Conservation (phyloP, 495 filamentous ascomycete genomes). For the Penicillium samsonianum region DNA sequence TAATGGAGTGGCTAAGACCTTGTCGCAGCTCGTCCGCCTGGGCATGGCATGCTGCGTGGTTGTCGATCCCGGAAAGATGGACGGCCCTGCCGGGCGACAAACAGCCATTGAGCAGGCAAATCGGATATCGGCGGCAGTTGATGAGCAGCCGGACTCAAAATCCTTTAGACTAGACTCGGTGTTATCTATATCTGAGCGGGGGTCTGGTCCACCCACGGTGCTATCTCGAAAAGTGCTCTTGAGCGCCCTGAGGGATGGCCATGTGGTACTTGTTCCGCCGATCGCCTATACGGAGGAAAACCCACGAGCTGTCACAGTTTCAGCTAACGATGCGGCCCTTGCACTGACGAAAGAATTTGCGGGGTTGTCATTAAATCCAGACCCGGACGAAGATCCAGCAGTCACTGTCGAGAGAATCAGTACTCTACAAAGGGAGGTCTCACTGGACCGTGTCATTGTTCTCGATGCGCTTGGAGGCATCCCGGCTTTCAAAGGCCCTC, state of each 20-base stretch:
- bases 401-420: conserved; percentile 46
- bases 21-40: conserved; percentile 77
- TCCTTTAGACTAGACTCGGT: conserved; percentile 70
- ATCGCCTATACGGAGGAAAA: conserved; percentile 65
- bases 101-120: conserved; percentile 64
- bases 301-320: conserved; percentile 54
- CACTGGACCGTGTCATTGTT: conserved; percentile 83
- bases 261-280: conserved; percentile 75
- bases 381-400: conserved; percentile 50
- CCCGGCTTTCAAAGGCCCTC: conserved; percentile 64
- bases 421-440: conserved; percentile 54
- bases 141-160: conserved; percentile 61
- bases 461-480: conserved; percentile 88
- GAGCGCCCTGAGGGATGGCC: conserved; percentile 68
- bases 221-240: conserved; percentile 62
- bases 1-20: conserved; percentile 74
- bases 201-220: conserved; percentile 42
- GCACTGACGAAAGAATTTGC: conserved; percentile 73
- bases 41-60: conserved; percentile 82
- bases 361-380: conserved; percentile 46
- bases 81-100: conserved; percentile 38
- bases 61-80: conserved; percentile 62
- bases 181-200: conserved; percentile 45
- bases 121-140: conserved; percentile 72
- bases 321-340: conserved; percentile 67